These are phyloP conservation scores for Friedmanniomyces endolithicus DNA, from an alignment of 495 filamentous ascomycete species.

Conservation along the genomic window DNA sequence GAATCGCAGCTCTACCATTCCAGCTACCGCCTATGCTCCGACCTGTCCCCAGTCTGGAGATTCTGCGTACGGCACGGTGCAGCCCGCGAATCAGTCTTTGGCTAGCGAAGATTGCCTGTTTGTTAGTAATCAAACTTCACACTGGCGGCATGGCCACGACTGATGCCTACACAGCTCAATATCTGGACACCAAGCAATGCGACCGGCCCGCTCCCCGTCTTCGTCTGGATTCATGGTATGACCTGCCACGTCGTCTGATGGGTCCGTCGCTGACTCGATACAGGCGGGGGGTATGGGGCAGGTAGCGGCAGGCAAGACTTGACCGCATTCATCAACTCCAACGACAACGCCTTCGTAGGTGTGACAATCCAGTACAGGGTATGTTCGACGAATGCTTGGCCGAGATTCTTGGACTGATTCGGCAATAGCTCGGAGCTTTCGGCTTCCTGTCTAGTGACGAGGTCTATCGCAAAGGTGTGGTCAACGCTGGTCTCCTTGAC, in stretches of 20 bases:
- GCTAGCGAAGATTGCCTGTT: slow-evolving; percentile 28
- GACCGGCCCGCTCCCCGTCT: slow-evolving; percentile 18
- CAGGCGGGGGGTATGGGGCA: slow-evolving; percentile 23
- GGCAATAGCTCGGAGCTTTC: slow-evolving; percentile 36
- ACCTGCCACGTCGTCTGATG: slow-evolving; percentile 9
- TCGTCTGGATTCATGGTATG: slow-evolving; percentile 24
- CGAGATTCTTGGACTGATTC: not conserved
- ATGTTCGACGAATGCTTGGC: not conserved
- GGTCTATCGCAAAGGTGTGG: slow-evolving; percentile 38
- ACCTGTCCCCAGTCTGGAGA: slow-evolving; percentile 17
- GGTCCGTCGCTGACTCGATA: not conserved
- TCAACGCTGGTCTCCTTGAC: slow-evolving; percentile 53
- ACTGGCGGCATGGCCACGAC: not conserved
- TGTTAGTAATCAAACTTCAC: slow-evolving; percentile 1
- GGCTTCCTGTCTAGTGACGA: slow-evolving; percentile 43
- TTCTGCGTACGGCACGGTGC: not conserved
- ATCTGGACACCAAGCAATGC: slow-evolving; percentile 6
- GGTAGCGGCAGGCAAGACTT: slow-evolving; percentile 22
- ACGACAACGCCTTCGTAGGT: slow-evolving; percentile 25
- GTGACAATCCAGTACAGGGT: slow-evolving; percentile 27
- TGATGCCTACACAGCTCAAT: not conserved
- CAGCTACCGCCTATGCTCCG: slow-evolving; percentile 9
- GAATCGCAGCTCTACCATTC: slow-evolving; percentile 13
- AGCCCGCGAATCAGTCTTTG: not conserved
- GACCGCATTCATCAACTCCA: slow-evolving; percentile 22